Evolutionary conservation across 352 stramenopile species (phyloP).

Genomic region (Blastocystis hominis): DNA sequence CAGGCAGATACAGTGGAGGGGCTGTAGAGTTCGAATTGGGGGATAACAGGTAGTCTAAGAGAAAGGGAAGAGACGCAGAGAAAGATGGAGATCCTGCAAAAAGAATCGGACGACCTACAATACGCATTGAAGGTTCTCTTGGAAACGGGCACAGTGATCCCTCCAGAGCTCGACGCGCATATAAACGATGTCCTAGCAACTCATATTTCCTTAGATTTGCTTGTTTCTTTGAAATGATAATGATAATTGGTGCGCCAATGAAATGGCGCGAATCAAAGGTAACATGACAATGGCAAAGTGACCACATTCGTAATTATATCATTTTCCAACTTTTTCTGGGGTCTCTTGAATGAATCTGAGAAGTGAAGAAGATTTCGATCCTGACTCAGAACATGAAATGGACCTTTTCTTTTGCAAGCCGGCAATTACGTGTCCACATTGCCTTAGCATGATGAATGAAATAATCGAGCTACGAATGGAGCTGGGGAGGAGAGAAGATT

Average conservation of each 20-base stretch:
- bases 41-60: background rate
- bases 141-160: slow-evolving; percentile 30
- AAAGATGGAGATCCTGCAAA: background rate
- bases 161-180: background rate
- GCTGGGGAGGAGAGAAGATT: slow-evolving; percentile 14
- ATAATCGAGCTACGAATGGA: slow-evolving; percentile 31
- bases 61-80: background rate
- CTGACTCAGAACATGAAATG: slow-evolving; percentile 10
- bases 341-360: background rate
- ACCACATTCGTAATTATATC: too few relatives aligned
- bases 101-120: background rate
- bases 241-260: background rate
- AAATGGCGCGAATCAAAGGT: background rate
- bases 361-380: background rate
- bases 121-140: slow-evolving; percentile 13
- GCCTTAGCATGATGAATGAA: slow-evolving; percentile 42
- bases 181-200: background rate
- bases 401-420: background rate
- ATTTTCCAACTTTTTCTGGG: too few relatives aligned
- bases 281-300: background rate
- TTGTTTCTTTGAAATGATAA: slow-evolving; percentile 19
- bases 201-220: background rate
- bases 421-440: slow-evolving; percentile 12
- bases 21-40: background rate
- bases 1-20: background rate